Evolutionary conservation across 108 stramenopile species (phyloP).

Genomic region (Nitzschia sp.): DNA sequence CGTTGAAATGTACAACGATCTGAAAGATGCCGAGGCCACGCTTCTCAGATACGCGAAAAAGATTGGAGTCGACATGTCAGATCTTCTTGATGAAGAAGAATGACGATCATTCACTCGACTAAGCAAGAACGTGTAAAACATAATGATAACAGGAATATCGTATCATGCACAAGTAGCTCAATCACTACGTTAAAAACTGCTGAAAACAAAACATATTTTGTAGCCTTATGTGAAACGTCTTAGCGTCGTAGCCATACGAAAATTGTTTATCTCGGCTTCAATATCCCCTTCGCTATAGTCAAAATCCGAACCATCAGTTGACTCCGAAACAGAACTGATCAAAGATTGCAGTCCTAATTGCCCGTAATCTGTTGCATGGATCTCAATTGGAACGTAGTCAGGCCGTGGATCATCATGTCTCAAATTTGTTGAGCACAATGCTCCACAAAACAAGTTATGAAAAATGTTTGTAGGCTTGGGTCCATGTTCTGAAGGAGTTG

Average conservation of each 20-base stretch:
- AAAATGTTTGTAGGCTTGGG: background rate
- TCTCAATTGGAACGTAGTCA: constrained; percentile 12
- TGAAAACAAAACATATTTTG: too few species aligned
- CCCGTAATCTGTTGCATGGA: constrained; percentile 1
- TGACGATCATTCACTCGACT: too few species aligned
- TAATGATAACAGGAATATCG: too few species aligned
- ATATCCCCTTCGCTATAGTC: constrained; percentile 12
- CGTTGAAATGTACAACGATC: constrained; percentile 12
- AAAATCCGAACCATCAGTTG: constrained; percentile 23
- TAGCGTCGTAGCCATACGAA: constrained; percentile 1
- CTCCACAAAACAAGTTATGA: constrained; percentile 25
- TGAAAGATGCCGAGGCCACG: constrained; percentile 28
- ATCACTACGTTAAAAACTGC: too few species aligned
- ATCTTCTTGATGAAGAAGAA: constrained; percentile 14
- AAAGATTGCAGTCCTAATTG: constrained; percentile 13
- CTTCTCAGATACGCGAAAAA: constrained; percentile 20
- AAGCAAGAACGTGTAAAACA: too few species aligned
- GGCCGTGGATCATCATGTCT: background rate
- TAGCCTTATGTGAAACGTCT: constrained; percentile 1
- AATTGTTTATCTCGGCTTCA: constrained; percentile 15
- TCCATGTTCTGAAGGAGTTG: background rate
- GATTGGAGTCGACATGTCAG: constrained; percentile 23
- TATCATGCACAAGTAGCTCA: too few species aligned
- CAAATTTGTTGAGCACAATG: background rate
- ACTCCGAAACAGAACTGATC: constrained; percentile 33